Evolutionary conservation across 768 basidiomycete genomes (phyloP).

Genomic region (Lactarius deliciosus): DNA sequence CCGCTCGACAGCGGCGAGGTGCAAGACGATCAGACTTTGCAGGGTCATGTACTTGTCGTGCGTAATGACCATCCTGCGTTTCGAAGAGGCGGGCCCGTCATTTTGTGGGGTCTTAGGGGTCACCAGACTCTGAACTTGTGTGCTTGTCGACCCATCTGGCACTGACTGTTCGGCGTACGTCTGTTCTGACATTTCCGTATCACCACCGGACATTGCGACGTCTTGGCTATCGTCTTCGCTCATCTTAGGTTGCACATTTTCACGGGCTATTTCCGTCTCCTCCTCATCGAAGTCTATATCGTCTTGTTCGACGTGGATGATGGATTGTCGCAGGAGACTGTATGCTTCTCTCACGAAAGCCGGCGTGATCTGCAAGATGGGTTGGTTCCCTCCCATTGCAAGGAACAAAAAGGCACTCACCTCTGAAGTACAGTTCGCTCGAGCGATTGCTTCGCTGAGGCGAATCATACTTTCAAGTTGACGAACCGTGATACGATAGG

Average conservation of each 20-base stretch:
- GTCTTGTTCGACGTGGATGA: slow-evolving; percentile 99
- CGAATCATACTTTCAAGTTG: slow-evolving; percentile 99
- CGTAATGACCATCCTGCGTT: slow-evolving; percentile 85
- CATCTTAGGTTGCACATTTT: slow-evolving; percentile 38
- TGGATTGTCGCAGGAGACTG: slow-evolving; percentile 89
- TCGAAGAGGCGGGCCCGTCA: slow-evolving; percentile 47
- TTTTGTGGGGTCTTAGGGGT: slow-evolving; percentile 32
- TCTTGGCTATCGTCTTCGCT: slow-evolving; percentile 53
- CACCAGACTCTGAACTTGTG: slow-evolving; percentile 30
- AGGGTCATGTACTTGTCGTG: slow-evolving; percentile 93
- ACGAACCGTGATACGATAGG: slow-evolving; percentile 96
- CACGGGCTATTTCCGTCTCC: slow-evolving; percentile 60
- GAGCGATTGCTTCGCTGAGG: slow-evolving; percentile 93
- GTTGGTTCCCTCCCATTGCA: not conserved
- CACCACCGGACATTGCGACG: slow-evolving; percentile 63
- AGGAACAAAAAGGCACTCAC: slow-evolving; percentile 41
- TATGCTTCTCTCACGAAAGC: slow-evolving; percentile 96
- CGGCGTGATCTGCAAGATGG: slow-evolving; percentile 70
- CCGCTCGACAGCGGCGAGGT: slow-evolving; percentile 74
- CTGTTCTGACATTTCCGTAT: slow-evolving; percentile 52
- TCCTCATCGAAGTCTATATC: slow-evolving; percentile 98
- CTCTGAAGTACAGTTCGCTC: slow-evolving; percentile 95
- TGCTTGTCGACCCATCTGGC: slow-evolving; percentile 30
- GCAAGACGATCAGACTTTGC: slow-evolving; percentile 84
- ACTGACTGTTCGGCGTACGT: slow-evolving; percentile 42